Base-by-base conservation (phyloP, 1,139 yeast genomes). In the Pichia sp. region DNA sequence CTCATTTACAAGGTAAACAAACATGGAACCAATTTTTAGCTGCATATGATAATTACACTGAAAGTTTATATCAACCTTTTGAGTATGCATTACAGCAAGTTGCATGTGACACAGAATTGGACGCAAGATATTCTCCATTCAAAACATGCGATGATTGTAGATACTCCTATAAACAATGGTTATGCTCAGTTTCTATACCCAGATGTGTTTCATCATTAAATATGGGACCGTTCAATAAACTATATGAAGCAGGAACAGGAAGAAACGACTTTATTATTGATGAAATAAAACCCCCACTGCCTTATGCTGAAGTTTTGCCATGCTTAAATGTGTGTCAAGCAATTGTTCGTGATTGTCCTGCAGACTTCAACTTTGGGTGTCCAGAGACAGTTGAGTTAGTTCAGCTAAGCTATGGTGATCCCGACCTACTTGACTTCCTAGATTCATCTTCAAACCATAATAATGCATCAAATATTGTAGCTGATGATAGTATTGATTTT, bases 161-260 rank as follows among this genome's bases (percentile, higher is more conserved):
- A 1, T 58, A 65, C 3, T 73, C 92, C 1, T 92, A 92, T 64
- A 82, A 80, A 59, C 75, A 83, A 59, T 92, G 98, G 98, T 72
- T 92, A 20, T 92, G 98, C 67, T 76, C 95, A 0, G 88, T 87
- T 6, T 73, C 89, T 0, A 85, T 92, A n/a, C 97, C 98, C 0
- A 70, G 97, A 34, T 92, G 98, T 59, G 73, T 84, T 1, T 44
- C 52, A 3, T 70, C 85, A 0, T 61, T 65, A 1, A 64, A 75
- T 29, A 63, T 71, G 7, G 60, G 74, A 0, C 80, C 77, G 16
- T 79, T 80, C 60, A 50, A 54, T 34, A 64, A 65, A 29, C 56
- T 61, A 29, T 72, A 95, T 35, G 66, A 68, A 4, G 66, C 66
- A 2, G 74, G 74, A n/a, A 64, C 70, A 8, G 81, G 87, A 9